These are phyloP conservation scores for Podaxis sp. DNA, from an alignment of 768 basidiomycete genomes.

Conservation along the genomic window DNA sequence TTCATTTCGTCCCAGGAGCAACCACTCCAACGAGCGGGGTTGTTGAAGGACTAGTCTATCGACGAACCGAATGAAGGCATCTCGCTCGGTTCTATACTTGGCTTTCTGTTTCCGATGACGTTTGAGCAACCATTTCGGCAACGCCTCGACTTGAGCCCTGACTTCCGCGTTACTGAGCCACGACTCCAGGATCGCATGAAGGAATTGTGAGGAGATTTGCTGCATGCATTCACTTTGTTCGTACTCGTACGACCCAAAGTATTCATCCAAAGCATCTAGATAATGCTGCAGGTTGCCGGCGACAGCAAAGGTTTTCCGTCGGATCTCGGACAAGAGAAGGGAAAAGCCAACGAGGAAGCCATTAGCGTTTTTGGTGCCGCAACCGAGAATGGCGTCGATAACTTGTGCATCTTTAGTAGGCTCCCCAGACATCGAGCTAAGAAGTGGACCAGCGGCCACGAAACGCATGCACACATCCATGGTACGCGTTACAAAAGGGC, in stretches of 20 bases:
- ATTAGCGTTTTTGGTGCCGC: constrained; percentile 38
- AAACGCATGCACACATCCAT: constrained; percentile 56
- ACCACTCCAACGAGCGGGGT: constrained; percentile 43
- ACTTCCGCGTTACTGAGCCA: constrained; percentile 40
- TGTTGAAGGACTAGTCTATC: constrained; percentile 56
- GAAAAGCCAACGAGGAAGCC: constrained; percentile 60
- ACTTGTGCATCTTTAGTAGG: constrained; percentile 63
- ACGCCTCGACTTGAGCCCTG: constrained; percentile 21
- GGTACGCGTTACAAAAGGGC: constrained; percentile 26
- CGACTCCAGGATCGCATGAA: constrained; percentile 60
- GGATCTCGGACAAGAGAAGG: constrained; percentile 53
- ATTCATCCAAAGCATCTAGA: constrained; percentile 48
- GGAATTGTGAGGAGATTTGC: constrained; percentile 52
- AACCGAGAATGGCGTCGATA: constrained; percentile 47
- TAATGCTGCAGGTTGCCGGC: constrained; percentile 49
- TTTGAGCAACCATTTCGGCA: constrained; percentile 56
- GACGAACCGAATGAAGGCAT: constrained; percentile 62
- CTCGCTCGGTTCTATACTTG: constrained; percentile 67
- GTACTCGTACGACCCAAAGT: constrained; percentile 55
- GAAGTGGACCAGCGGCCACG: constrained; percentile 58
- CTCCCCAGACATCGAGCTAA: constrained; percentile 59
- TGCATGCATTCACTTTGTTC: constrained; percentile 52
- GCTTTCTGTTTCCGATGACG: constrained; percentile 40
- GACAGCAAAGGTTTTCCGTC: constrained; percentile 53
- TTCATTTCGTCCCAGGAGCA: constrained; percentile 41